Evolutionary conservation across 116 monocot genomes (phyloP).

Genomic region (Trichopus zeylanicus): DNA sequence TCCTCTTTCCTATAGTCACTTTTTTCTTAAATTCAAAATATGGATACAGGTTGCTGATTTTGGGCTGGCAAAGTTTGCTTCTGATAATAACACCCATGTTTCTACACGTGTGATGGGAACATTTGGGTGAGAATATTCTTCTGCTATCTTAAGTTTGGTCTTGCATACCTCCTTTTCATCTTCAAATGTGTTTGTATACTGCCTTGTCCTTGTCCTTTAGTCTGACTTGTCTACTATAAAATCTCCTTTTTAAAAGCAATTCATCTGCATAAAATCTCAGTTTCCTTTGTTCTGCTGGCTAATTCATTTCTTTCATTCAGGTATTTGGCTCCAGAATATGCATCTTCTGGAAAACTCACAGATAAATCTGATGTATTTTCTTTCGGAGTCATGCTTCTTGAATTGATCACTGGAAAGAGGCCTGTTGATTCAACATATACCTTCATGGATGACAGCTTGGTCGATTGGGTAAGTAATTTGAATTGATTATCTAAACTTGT

Average conservation of each 20-base stretch:
- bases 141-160: neutral
- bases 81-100: conserved; percentile 47
- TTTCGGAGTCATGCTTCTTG: conserved; percentile 80
- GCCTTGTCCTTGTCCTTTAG: too few relatives aligned
- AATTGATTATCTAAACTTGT: neutral
- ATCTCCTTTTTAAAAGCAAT: too few relatives aligned
- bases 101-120: conserved; percentile 80
- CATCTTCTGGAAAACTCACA: conserved; percentile 71
- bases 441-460: conserved; percentile 54
- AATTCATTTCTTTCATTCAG: conserved; percentile 20
- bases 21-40: neutral
- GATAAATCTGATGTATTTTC: conserved; percentile 86
- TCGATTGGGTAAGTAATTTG: conserved; percentile 11
- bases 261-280: too few relatives aligned
- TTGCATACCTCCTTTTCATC: neutral
- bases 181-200: neutral
- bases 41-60: conserved; percentile 73
- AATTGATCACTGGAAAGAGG: conserved; percentile 66
- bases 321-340: conserved; percentile 89
- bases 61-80: conserved; percentile 59
- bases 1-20: neutral
- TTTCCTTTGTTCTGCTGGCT: neutral
- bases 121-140: conserved; percentile 41
- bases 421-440: conserved; percentile 40
- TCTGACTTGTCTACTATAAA: too few relatives aligned